Percentiles rank a stretch among this genome's conserved stretches.
phyloP scores from a whole-genome alignment of 2,329 filamentous ascomycete genomes.

The Monosporascus sp. region DNA sequence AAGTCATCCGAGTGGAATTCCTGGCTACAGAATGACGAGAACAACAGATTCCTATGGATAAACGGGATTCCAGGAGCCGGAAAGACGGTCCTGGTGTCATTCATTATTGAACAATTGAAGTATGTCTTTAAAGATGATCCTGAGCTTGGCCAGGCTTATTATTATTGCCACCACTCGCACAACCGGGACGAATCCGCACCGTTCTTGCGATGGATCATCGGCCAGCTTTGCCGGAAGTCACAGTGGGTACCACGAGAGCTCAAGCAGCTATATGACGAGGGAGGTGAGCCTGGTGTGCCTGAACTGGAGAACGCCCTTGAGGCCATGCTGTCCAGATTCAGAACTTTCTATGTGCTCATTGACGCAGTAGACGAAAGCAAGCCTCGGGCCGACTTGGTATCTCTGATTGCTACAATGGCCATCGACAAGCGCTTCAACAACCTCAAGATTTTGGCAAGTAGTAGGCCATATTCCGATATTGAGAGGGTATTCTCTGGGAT shows the following conservation, averaged over 20 bases:
- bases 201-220: conserved; percentile 13
- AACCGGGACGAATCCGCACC: conserved; percentile 11
- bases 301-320: conserved; percentile 9
- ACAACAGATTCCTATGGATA: conserved; percentile 6
- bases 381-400: conserved; percentile 5
- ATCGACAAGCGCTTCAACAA: conserved; percentile 8
- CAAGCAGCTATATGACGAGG: background rate
- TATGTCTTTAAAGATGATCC: background rate
- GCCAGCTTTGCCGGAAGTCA: conserved; percentile 7
- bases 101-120: conserved; percentile 6
- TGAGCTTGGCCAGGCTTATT: conserved; percentile 5
- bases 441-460: conserved; percentile 11
- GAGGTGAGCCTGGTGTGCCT: conserved; percentile 4
- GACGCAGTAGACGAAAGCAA: conserved; percentile 19
- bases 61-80: conserved; percentile 10
- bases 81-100: conserved; percentile 12
- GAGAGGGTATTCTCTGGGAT: conserved; percentile 1
- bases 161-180: conserved; percentile 15
- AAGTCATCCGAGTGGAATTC: background rate
- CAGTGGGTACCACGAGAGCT: conserved; percentile 7
- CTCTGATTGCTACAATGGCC: conserved; percentile 4
- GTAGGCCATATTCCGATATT: conserved; percentile 12
- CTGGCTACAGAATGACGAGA: background rate
- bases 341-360: conserved; percentile 9
- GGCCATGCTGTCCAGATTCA: conserved; percentile 1